A percentile compares a stretch with the other conserved stretches of the same genome.
phyloP scores from a whole-genome alignment of 139 green algal species.

The Tetraselmis chui region DNA sequence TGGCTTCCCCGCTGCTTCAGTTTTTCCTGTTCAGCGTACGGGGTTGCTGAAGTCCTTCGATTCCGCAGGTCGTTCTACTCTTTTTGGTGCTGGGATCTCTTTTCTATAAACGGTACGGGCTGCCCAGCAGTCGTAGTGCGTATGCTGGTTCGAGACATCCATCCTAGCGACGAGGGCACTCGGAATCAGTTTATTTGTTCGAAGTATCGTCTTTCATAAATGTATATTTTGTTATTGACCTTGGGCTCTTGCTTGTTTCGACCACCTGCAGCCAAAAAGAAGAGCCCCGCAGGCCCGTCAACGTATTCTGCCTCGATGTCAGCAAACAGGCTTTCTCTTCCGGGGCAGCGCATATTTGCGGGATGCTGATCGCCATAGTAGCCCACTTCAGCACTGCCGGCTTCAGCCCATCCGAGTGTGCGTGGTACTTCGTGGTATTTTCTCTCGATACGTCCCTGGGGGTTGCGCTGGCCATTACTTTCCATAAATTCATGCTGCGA shows the following conservation, averaged over 20 bases:
- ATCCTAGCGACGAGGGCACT: background rate
- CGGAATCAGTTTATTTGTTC: slow-evolving; percentile 5
- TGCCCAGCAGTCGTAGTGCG: background rate
- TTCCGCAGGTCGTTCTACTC: slow-evolving; percentile 23
- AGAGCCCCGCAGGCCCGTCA: slow-evolving; percentile 17
- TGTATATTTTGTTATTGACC: background rate
- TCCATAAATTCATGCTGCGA: slow-evolving; percentile 35
- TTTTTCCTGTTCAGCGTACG: no score
- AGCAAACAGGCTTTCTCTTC: slow-evolving; percentile 51
- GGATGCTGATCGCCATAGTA: slow-evolving; percentile 45
- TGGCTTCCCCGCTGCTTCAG: no score
- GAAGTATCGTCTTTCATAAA: background rate
- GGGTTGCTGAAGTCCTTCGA: background rate
- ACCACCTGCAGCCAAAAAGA: slow-evolving; percentile 1
- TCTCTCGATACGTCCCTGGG: slow-evolving; percentile 48
- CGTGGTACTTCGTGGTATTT: slow-evolving; percentile 47
- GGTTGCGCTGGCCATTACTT: slow-evolving; percentile 31
- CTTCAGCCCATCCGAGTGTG: slow-evolving; percentile 28
- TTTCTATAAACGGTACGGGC: slow-evolving; percentile 19
- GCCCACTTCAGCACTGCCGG: slow-evolving; percentile 4
- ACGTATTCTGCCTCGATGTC: slow-evolving; percentile 50
- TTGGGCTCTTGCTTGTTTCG: background rate
- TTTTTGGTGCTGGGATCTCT: slow-evolving; percentile 22
- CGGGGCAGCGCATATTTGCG: slow-evolving; percentile 36
- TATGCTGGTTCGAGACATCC: background rate